Evolutionary conservation across 1,139 yeast genomes (phyloP).

Genomic region (Magnusiomyces suaveolens): DNA sequence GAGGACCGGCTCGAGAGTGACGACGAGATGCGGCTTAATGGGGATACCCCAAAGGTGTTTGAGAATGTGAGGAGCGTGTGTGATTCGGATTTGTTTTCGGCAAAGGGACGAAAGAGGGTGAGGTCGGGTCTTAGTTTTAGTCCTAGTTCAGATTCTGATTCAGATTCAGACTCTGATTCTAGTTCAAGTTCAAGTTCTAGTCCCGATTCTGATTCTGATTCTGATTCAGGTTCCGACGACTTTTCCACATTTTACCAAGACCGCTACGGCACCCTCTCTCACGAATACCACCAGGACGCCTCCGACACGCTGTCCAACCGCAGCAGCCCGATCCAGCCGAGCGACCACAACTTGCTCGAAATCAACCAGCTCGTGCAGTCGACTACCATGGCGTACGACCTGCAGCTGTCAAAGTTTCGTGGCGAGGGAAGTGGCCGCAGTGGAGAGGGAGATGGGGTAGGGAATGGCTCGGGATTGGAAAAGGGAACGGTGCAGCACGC

Average conservation of each 20-base stretch:
- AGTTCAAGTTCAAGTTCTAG: not conserved
- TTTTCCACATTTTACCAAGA: not conserved
- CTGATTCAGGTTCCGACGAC: not conserved
- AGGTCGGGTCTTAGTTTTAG: not conserved
- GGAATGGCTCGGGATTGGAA: not conserved
- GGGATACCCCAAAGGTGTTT: not conserved
- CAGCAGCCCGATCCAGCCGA: not conserved
- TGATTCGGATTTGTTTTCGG: not conserved
- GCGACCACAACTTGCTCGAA: slow-evolving; percentile 5
- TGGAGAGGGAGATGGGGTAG: not conserved
- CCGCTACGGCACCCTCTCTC: not conserved
- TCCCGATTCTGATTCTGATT: not conserved
- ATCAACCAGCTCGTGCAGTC: slow-evolving; percentile 10
- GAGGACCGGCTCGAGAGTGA: too few species aligned
- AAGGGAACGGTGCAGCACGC: not conserved
- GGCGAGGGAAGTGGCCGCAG: not conserved
- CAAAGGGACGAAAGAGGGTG: not conserved
- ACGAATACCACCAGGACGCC: not conserved
- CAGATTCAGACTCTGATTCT: not conserved
- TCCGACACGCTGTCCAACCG: not conserved
- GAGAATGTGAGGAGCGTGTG: not conserved
- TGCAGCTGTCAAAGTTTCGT: slow-evolving; percentile 10
- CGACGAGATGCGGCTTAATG: too few species aligned
- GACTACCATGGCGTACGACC: slow-evolving; percentile 8
- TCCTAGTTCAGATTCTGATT: not conserved